A percentile compares a stretch with the other conserved stretches of the same genome.
Evolutionary conservation across 208 protist genomes (phyloP).

Genomic region (Leishmania arabica): DNA sequence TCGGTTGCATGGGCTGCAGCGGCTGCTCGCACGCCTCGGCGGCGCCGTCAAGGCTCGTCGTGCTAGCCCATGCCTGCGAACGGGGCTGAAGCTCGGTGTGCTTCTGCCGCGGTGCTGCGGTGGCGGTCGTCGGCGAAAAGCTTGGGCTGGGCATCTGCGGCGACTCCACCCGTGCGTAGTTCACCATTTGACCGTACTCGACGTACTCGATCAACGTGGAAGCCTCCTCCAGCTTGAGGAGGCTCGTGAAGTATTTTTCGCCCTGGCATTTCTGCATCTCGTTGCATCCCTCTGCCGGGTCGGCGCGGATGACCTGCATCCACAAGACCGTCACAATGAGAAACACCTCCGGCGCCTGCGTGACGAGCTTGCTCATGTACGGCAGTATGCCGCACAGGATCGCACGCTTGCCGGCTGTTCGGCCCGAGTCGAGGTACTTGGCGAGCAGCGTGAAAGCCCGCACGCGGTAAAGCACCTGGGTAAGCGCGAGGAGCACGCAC

Average conservation of each 20-base stretch:
- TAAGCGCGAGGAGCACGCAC: constrained; percentile 96
- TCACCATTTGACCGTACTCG: constrained; percentile 58
- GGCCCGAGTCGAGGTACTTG: constrained; percentile 96
- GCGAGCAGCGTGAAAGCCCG: constrained; percentile 96
- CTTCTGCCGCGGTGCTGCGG: constrained; percentile 22
- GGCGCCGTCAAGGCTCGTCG: constrained; percentile 26
- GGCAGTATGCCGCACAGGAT: constrained; percentile 98
- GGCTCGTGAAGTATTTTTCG: constrained; percentile 69
- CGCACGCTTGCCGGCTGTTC: constrained; percentile 95
- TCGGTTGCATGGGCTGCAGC: constrained; percentile 14
- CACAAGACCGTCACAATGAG: constrained; percentile 82
- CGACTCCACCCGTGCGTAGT: constrained; percentile 18
- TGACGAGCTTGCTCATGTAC: constrained; percentile 97
- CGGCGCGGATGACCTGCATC: constrained; percentile 82
- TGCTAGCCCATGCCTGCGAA: constrained; percentile 17
- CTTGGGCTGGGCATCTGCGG: constrained; percentile 2
- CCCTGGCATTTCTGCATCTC: constrained; percentile 62
- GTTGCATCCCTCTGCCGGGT: constrained; percentile 53
- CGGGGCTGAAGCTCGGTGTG: constrained; percentile 21
- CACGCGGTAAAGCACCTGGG: constrained; percentile 92
- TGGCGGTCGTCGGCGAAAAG: not conserved
- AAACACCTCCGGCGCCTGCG: constrained; percentile 74
- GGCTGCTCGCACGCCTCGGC: constrained; percentile 13
- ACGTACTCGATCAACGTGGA: constrained; percentile 87
- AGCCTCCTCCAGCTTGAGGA: constrained; percentile 80